These are phyloP conservation scores for Pneumocystis canis DNA, from an alignment of 1,139 yeast species.

Conservation along the genomic window DNA sequence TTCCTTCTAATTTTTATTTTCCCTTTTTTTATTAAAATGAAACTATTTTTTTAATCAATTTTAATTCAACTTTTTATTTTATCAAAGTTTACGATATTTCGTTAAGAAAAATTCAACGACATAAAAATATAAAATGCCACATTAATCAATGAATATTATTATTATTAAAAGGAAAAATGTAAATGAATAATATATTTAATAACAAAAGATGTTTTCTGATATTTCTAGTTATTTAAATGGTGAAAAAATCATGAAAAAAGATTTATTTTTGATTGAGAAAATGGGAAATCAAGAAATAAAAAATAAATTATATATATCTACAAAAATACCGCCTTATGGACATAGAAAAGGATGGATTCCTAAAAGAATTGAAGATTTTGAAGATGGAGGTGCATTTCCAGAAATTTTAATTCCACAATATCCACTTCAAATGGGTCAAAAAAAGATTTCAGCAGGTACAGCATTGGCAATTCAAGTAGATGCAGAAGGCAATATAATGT, in stretches of 20 bases:
- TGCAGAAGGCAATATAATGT: constrained; percentile 24
- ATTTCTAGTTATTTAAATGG: neutral
- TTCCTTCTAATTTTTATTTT: too few relatives aligned
- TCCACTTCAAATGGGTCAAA: constrained; percentile 24
- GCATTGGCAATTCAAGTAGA: constrained; percentile 25
- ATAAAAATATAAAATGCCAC: neutral
- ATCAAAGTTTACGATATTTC: too few relatives aligned
- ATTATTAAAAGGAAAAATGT: too few relatives aligned
- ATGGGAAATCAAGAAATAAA: neutral
- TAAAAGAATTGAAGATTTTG: constrained; percentile 20
- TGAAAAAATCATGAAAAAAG: neutral
- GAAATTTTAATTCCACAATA: constrained; percentile 26
- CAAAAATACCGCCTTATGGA: constrained; percentile 22
- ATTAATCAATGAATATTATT: neutral
- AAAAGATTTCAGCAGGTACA: constrained; percentile 15
- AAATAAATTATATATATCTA: neutral
- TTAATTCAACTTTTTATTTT: too few relatives aligned
- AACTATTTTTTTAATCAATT: too few relatives aligned
- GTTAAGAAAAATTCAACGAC: neutral
- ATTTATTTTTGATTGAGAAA: neutral
- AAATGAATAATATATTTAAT: neutral
- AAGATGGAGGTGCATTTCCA: constrained; percentile 28
- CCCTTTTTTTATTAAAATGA: too few relatives aligned
- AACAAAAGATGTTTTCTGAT: too few relatives aligned
- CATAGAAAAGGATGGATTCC: constrained; percentile 23